Evolutionary conservation across 768 basidiomycete species (phyloP), one percentile per base, ranked within the genome.

Genomic region (Leccinum disarticulatum): DNA sequence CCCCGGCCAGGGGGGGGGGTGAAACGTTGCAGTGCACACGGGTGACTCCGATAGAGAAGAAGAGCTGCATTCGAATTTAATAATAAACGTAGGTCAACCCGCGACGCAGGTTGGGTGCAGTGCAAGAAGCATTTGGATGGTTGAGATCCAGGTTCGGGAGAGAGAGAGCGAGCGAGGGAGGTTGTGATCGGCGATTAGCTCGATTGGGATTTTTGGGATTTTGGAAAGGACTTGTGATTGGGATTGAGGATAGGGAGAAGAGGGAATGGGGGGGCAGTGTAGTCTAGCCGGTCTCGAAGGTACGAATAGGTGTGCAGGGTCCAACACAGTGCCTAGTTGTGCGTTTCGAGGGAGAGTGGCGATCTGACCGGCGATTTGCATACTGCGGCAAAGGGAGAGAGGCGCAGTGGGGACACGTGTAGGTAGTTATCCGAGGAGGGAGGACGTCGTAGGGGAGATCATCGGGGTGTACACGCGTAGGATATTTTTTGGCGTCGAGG

Each of bases 1-100:
- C n/a, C n/a, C n/a, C n/a, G n/a, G n/a, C n/a, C n/a, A n/a, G n/a
- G n/a, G n/a, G n/a, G n/a, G 15, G 47, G 47, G 43, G 43, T 2
- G 10, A 19, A 43, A 55, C 14, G 47, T 25, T 48, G 47, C 47
- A 11, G 25, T 36, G 56, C 35, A 13, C 52, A 43, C 43, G 62
- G 62, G 15, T 17, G 36, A 22, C 61, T 17, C 62, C 62, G 62
- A 49, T 55, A 33, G 62, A 64, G 43, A 43, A 43, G 43, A 43
- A 43, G 25, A 25, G 41, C 41, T 43, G 41, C 41, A n/a, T 43
- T 43, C 43, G 43, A 43, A 43, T 43, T 43, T 43, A 19, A 43
- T 43, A 19, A 43, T 43, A 43, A 6, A 43, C n/a, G 41, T 43
- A 43, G 41, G 41, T 19, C 4, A 10, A 43, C 43, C 43, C 43